Conservation (phyloP, 129 eudicot species). For the Helianthus annuus region HanXRQr2.0-SUNRISE NC_035435.2:129838060-129838559, state of each 20-base stretch:
- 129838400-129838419: constrained; percentile 68
- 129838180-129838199: constrained; percentile 54
- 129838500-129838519: constrained; percentile 45
- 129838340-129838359: constrained; percentile 76
- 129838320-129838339: constrained; percentile 39
- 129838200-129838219: constrained; percentile 69
- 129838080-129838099: constrained; percentile 67
- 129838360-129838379: constrained; percentile 82
- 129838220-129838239: constrained; percentile 58
- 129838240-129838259: constrained; percentile 59
- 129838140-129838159: constrained; percentile 83
- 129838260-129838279: constrained; percentile 73
- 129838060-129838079: constrained; percentile 85
- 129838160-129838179: constrained; percentile 81
- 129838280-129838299: constrained; percentile 70
- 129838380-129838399: constrained; percentile 61
- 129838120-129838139: constrained; percentile 86
- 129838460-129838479: constrained; percentile 75
- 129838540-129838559: constrained; percentile 77
- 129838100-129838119: constrained; percentile 55
- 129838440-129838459: constrained; percentile 75
- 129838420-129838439: constrained; percentile 70
- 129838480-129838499: constrained; percentile 50
- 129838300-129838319: constrained; percentile 69
- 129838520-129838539: constrained; percentile 50